These are phyloP conservation scores for Diphasiastrum complanatum DNA, from an alignment of 83 land plant species.

Conservation along the genomic window DNA sequence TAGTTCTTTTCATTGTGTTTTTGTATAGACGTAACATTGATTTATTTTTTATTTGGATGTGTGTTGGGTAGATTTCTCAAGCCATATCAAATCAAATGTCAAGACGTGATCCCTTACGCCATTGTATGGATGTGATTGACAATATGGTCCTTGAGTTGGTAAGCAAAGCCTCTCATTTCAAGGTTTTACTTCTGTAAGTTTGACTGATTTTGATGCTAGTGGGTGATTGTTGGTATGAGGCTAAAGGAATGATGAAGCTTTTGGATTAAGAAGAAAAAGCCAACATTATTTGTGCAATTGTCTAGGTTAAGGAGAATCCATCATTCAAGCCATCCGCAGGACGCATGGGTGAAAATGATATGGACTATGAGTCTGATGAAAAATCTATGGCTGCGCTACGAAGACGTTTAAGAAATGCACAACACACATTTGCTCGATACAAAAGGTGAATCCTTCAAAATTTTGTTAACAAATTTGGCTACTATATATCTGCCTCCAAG, in stretches of 20 bases:
- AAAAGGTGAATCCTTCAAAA: slow-evolving; percentile 51
- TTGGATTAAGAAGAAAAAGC: too few relatives aligned
- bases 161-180: background rate
- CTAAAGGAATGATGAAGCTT: background rate
- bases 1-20: background rate
- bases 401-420: slow-evolving; percentile 72
- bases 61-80: slow-evolving; percentile 69
- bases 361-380: slow-evolving; percentile 98
- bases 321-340: slow-evolving; percentile 96
- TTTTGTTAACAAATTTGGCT: background rate
- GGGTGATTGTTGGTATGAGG: too few relatives aligned
- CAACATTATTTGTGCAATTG: background rate
- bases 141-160: slow-evolving; percentile 77
- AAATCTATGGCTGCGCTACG: slow-evolving; percentile 94
- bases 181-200: background rate
- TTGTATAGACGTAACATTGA: background rate
- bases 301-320: slow-evolving; percentile 77
- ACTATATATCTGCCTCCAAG: background rate
- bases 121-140: slow-evolving; percentile 92
- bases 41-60: slow-evolving; percentile 4
- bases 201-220: background rate
- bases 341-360: slow-evolving; percentile 93
- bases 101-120: slow-evolving; percentile 89
- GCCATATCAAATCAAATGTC: slow-evolving; percentile 98
- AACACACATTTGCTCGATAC: slow-evolving; percentile 71